Conservation (phyloP, 805 yeast species). For the Saccharomycopsis microspora region DNA sequence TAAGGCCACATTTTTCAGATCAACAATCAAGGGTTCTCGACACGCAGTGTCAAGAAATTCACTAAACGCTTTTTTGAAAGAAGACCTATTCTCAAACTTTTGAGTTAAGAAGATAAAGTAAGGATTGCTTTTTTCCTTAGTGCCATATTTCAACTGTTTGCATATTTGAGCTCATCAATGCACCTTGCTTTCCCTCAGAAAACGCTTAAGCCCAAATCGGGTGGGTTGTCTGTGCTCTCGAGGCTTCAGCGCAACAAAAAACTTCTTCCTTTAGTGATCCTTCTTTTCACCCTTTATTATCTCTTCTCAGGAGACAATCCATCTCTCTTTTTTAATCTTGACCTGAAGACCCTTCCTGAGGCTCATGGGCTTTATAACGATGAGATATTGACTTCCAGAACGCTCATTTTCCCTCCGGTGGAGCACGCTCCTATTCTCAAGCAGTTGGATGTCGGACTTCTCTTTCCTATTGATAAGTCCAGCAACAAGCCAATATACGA, state of each 20-base stretch:
- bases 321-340: slow-evolving; percentile 7
- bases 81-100: too few species aligned
- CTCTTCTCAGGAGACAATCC: slow-evolving; percentile 8
- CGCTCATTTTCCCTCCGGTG: slow-evolving; percentile 60
- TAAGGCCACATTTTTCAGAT: too few species aligned
- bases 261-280: slow-evolving; percentile 2
- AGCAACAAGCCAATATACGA: slow-evolving; percentile 9
- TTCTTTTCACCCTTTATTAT: slow-evolving; percentile 11
- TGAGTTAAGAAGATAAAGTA: too few species aligned
- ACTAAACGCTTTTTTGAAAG: too few species aligned
- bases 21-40: too few species aligned
- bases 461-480: slow-evolving; percentile 25
- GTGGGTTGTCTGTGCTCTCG: slow-evolving; percentile 3
- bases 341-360: slow-evolving; percentile 19
- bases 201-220: slow-evolving; percentile 12
- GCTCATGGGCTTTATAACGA: slow-evolving; percentile 33
- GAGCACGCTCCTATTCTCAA: slow-evolving; percentile 56
- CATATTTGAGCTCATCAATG: slow-evolving; percentile 1
- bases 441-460: slow-evolving; percentile 39
- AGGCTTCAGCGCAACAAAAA: slow-evolving; percentile 11
- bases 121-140: too few species aligned
- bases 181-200: slow-evolving; percentile 17
- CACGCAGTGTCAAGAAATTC: too few species aligned
- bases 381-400: slow-evolving; percentile 37
- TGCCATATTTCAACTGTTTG: too few species aligned